phyloP scores from a whole-genome alignment of 805 yeast genomes.

The Ascoidea tarda region DNA sequence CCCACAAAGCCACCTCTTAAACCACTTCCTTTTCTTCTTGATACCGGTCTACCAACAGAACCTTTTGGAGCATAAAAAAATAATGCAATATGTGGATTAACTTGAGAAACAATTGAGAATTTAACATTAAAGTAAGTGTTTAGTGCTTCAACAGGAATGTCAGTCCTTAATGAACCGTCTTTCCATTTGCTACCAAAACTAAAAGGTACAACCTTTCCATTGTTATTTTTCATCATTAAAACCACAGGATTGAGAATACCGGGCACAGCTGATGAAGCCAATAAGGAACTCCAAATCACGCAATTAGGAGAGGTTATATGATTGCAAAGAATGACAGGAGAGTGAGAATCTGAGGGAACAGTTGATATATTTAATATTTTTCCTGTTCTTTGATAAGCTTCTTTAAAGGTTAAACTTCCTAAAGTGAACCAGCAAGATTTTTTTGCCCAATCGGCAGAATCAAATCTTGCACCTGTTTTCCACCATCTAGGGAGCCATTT shows the following conservation, averaged over 20 bases:
- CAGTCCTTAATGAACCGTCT: slow-evolving; percentile 70
- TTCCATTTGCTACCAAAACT: slow-evolving; percentile 66
- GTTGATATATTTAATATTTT: slow-evolving; percentile 59
- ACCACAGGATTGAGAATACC: slow-evolving; percentile 73
- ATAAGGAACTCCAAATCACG: slow-evolving; percentile 64
- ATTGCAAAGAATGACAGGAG: slow-evolving; percentile 69
- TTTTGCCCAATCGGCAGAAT: slow-evolving; percentile 60
- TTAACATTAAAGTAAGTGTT: slow-evolving; percentile 66
- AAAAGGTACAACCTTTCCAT: slow-evolving; percentile 37
- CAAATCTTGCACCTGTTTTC: slow-evolving; percentile 69
- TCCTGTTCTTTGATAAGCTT: slow-evolving; percentile 56
- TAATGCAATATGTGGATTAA: slow-evolving; percentile 66
- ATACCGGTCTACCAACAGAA: slow-evolving; percentile 67
- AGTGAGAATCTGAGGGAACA: slow-evolving; percentile 71
- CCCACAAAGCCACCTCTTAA: slow-evolving; percentile 69
- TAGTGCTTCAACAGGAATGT: slow-evolving; percentile 60
- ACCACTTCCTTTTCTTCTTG: slow-evolving; percentile 37
- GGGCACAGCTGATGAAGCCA: slow-evolving; percentile 76
- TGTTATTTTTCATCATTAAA: slow-evolving; percentile 48
- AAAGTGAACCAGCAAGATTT: slow-evolving; percentile 55
- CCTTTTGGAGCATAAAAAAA: slow-evolving; percentile 73
- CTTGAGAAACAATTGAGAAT: slow-evolving; percentile 68
- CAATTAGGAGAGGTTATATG: slow-evolving; percentile 69
- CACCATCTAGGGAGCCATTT: slow-evolving; percentile 53
- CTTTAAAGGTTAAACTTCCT: slow-evolving; percentile 62